These are phyloP conservation scores for Blastobotrys proliferans DNA, from an alignment of 1,139 yeast genomes.

Conservation along the genomic window DNA sequence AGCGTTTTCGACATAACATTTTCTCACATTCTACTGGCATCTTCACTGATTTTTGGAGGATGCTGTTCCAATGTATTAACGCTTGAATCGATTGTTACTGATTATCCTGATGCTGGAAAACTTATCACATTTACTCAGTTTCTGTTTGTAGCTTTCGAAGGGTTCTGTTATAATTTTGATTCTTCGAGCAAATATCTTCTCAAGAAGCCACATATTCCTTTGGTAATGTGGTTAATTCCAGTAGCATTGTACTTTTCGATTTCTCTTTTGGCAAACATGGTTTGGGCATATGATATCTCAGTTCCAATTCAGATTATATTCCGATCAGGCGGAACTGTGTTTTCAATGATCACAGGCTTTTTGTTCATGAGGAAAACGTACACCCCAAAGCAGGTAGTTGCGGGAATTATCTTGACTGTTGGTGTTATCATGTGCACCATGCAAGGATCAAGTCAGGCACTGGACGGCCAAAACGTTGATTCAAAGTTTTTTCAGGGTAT, in stretches of 20 bases:
- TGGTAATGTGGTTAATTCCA: slow-evolving; percentile 45
- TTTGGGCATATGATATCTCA: slow-evolving; percentile 54
- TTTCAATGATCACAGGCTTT: slow-evolving; percentile 57
- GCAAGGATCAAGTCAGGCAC: slow-evolving; percentile 18
- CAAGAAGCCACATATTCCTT: slow-evolving; percentile 40
- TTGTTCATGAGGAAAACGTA: slow-evolving; percentile 44
- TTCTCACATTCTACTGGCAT: no score
- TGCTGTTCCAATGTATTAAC: slow-evolving; percentile 69
- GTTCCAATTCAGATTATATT: slow-evolving; percentile 67
- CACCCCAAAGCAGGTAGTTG: slow-evolving; percentile 42
- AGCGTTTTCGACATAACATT: no score
- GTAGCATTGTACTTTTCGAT: slow-evolving; percentile 51
- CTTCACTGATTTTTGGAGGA: slow-evolving; percentile 57
- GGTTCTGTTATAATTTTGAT: slow-evolving; percentile 28
- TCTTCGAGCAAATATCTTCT: slow-evolving; percentile 23
- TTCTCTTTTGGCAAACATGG: slow-evolving; percentile 56
- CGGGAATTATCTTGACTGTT: slow-evolving; percentile 49
- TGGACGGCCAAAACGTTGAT: neutral
- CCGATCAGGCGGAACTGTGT: slow-evolving; percentile 60
- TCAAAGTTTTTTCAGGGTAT: slow-evolving; percentile 38
- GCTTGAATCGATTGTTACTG: slow-evolving; percentile 50
- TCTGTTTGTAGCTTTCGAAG: slow-evolving; percentile 47
- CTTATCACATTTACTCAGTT: slow-evolving; percentile 62
- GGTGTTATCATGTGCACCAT: slow-evolving; percentile 55
- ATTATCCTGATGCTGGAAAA: slow-evolving; percentile 43